Evolutionary conservation across 2,329 filamentous ascomycete genomes (phyloP).

Genomic region (Neoascochyta sp.): DNA sequence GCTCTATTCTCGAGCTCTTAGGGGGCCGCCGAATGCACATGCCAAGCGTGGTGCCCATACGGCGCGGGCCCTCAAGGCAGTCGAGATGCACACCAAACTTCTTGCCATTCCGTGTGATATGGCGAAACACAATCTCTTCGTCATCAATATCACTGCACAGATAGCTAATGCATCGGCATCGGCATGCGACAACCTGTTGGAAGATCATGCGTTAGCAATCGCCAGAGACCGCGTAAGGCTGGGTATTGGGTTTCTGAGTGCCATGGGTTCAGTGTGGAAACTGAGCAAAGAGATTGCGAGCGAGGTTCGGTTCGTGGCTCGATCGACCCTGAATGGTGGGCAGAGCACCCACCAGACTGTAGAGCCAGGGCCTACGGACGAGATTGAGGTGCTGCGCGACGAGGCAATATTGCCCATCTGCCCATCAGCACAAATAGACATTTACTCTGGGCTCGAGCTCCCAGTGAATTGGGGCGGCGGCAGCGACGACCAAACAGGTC

Average conservation of each 20-base stretch:
- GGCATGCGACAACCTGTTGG: conserved; percentile 55
- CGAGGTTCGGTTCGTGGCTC: conserved; percentile 70
- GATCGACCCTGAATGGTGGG: conserved; percentile 54
- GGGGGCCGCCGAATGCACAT: too few species aligned
- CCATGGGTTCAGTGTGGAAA: conserved; percentile 66
- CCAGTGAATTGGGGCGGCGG: conserved; percentile 24
- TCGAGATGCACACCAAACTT: conserved; percentile 70
- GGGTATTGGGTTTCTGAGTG: conserved; percentile 69
- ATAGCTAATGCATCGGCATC: conserved; percentile 47
- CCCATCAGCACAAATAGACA: conserved; percentile 29
- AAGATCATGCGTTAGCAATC: conserved; percentile 58
- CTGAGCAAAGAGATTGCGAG: conserved; percentile 65
- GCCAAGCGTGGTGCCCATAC: conserved; percentile 68
- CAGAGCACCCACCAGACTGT: conserved; percentile 7
- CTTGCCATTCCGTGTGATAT: conserved; percentile 69
- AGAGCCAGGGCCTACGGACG: conserved; percentile 10
- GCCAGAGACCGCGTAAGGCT: conserved; percentile 71
- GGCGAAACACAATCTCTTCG: conserved; percentile 59
- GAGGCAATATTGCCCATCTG: conserved; percentile 29
- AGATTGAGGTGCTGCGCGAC: conserved; percentile 28
- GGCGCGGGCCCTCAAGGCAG: conserved; percentile 72
- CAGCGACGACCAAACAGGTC: too few species aligned
- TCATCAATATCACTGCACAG: conserved; percentile 26
- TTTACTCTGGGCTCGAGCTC: conserved; percentile 29
- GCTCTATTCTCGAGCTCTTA: too few species aligned